These are phyloP conservation scores for Mimosa bimucronata DNA, from an alignment of 306 rosid species.

Conservation along the genomic window DNA sequence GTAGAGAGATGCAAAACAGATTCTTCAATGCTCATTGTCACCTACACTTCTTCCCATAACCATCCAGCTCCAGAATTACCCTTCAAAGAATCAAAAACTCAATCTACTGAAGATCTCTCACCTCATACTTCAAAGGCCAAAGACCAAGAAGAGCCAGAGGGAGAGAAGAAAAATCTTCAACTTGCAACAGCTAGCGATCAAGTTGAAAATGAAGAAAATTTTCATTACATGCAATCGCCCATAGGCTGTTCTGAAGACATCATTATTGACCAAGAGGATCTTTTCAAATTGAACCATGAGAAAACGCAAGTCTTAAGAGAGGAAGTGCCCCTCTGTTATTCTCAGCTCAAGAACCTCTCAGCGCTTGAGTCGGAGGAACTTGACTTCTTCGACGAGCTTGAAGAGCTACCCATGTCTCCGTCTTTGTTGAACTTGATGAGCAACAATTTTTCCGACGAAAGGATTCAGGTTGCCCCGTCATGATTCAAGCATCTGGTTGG, in stretches of 20 bases:
- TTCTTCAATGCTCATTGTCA: constrained; percentile 78
- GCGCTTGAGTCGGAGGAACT: constrained; percentile 46
- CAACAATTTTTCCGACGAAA: constrained; percentile 50
- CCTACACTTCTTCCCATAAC: constrained; percentile 78
- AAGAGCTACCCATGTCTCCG: constrained; percentile 62
- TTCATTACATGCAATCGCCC: constrained; percentile 47
- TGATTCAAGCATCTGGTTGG: constrained; percentile 39
- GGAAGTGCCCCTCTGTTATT: constrained; percentile 45
- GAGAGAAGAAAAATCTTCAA: constrained; percentile 24
- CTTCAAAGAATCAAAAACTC: constrained; percentile 34
- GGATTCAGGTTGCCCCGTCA: constrained; percentile 63
- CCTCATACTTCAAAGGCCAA: constrained; percentile 8
- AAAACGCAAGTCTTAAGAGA: constrained; percentile 42
- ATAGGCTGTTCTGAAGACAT: constrained; percentile 44
- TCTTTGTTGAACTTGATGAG: constrained; percentile 53
- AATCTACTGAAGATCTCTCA: constrained; percentile 36
- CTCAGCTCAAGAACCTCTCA: constrained; percentile 44
- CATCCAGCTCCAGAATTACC: constrained; percentile 66
- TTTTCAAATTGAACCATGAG: constrained; percentile 38
- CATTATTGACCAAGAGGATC: constrained; percentile 41
- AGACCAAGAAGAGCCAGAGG: constrained; percentile 11
- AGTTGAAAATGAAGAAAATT: constrained; percentile 25
- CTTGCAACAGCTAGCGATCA: background rate
- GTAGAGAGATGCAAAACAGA: constrained; percentile 92
- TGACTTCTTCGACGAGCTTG: constrained; percentile 69